Conservation (phyloP, 2,329 filamentous ascomycete genomes). For the Drechslerella dactyloides region DNA sequence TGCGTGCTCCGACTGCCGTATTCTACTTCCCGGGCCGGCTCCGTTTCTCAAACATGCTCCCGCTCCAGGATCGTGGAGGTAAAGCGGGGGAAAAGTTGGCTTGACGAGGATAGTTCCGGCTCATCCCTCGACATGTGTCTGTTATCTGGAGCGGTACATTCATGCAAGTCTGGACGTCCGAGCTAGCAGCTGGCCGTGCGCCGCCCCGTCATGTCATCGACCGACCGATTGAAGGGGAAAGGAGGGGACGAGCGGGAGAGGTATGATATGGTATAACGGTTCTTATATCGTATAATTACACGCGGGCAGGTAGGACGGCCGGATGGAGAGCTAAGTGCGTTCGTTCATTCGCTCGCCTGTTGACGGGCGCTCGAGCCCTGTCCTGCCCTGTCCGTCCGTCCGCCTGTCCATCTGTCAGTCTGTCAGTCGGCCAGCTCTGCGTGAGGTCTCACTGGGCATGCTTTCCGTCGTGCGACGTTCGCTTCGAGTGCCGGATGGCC, state of each 20-base stretch:
- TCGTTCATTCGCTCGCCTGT: no score
- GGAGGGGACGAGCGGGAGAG: no score
- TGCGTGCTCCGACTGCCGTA: conserved; percentile 47
- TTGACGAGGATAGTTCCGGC: conserved; percentile 11
- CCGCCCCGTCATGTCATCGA: no score
- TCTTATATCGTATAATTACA: conserved; percentile 12
- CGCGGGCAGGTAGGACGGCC: background rate
- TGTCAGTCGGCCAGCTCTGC: no score
- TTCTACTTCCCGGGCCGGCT: background rate
- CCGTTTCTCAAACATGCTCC: conserved; percentile 21
- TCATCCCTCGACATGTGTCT: conserved; percentile 6
- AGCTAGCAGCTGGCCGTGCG: no score
- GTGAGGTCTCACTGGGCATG: background rate
- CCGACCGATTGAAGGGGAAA: no score
- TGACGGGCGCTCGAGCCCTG: background rate
- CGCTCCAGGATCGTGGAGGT: conserved; percentile 36
- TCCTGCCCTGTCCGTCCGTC: no score
- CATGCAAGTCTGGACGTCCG: no score
- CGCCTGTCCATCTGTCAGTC: no score
- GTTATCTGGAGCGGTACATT: background rate
- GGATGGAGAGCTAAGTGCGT: no score
- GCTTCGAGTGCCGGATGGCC: conserved; percentile 31
- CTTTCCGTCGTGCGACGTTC: conserved; percentile 23
- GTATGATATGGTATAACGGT: no score
- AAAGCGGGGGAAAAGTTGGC: conserved; percentile 36